Conservation (phyloP, 2,329 filamentous ascomycete species). For the Onygenales sp. region DNA sequence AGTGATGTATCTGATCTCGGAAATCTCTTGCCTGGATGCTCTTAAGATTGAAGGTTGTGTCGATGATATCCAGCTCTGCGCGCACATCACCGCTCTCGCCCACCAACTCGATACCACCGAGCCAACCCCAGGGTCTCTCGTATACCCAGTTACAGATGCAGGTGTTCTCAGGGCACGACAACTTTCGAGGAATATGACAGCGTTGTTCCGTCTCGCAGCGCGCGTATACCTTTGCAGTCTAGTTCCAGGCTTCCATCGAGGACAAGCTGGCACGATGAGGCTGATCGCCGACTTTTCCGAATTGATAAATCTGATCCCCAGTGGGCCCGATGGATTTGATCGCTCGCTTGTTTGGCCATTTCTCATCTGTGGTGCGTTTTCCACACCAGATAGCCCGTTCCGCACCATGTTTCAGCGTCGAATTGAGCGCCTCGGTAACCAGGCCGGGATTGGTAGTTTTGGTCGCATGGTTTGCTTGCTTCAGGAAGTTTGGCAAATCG, state of each 20-base stretch:
- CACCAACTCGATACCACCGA: constrained; percentile 80
- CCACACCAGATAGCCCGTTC: constrained; percentile 63
- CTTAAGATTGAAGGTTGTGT: constrained; percentile 70
- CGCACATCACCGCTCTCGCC: constrained; percentile 80
- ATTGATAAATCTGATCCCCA: constrained; percentile 71
- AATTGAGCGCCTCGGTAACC: constrained; percentile 62
- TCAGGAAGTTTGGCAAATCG: constrained; percentile 68
- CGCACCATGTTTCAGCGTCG: constrained; percentile 70
- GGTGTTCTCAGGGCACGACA: constrained; percentile 73
- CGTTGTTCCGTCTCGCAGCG: constrained; percentile 82
- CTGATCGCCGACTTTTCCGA: constrained; percentile 70
- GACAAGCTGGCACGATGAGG: constrained; percentile 62
- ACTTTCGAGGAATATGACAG: constrained; percentile 78
- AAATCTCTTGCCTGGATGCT: constrained; percentile 91
- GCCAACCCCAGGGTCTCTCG: constrained; percentile 51
- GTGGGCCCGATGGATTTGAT: constrained; percentile 74
- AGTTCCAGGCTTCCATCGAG: constrained; percentile 75
- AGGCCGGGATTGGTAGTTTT: constrained; percentile 73
- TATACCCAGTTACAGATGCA: constrained; percentile 49
- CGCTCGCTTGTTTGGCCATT: constrained; percentile 89
- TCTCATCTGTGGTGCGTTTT: constrained; percentile 74
- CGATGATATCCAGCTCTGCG: constrained; percentile 76
- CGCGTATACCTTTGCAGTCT: constrained; percentile 96
- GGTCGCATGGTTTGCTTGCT: constrained; percentile 72
- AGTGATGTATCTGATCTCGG: constrained; percentile 96